Evolutionary conservation across 1,284 basidiomycete genomes (phyloP).

Genomic region (Ceratobasidium sp.): DNA sequence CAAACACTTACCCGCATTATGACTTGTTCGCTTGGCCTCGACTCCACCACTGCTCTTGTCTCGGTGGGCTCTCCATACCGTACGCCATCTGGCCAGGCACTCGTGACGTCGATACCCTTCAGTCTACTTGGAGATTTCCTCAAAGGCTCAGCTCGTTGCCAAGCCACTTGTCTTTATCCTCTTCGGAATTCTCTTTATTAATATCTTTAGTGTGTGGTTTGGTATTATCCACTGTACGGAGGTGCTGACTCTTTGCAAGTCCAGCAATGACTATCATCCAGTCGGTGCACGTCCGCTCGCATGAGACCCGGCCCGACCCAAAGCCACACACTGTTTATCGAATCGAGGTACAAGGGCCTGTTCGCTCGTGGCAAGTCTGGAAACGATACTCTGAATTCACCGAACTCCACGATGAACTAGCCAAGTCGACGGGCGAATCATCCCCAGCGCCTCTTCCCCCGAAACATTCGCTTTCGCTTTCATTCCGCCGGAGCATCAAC

Average conservation of each 20-base stretch:
- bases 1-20: constrained; percentile 23
- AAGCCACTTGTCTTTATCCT: background rate
- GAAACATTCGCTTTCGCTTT: constrained; percentile 74
- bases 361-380: constrained; percentile 92
- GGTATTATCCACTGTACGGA: background rate
- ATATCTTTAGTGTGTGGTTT: background rate
- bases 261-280: constrained; percentile 71
- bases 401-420: constrained; percentile 82
- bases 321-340: constrained; percentile 81
- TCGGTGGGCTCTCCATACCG: background rate
- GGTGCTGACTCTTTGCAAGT: background rate
- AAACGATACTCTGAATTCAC: constrained; percentile 93
- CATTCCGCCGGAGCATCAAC: constrained; percentile 51
- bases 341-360: constrained; percentile 80
- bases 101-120: background rate
- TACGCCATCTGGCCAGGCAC: background rate
- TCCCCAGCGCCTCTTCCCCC: constrained; percentile 82
- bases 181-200: background rate
- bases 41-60: too few species aligned
- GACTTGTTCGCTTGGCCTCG: constrained; percentile 9
- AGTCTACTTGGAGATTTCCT: background rate
- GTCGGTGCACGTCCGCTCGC: constrained; percentile 69
- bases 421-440: constrained; percentile 69
- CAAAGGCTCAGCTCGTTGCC: background rate
- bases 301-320: constrained; percentile 56